A percentile compares a stretch with the other conserved stretches of the same genome.
These are phyloP conservation scores for Thalassiosira exigua DNA, from an alignment of 352 stramenopile species.

Conservation along the genomic window DNA sequence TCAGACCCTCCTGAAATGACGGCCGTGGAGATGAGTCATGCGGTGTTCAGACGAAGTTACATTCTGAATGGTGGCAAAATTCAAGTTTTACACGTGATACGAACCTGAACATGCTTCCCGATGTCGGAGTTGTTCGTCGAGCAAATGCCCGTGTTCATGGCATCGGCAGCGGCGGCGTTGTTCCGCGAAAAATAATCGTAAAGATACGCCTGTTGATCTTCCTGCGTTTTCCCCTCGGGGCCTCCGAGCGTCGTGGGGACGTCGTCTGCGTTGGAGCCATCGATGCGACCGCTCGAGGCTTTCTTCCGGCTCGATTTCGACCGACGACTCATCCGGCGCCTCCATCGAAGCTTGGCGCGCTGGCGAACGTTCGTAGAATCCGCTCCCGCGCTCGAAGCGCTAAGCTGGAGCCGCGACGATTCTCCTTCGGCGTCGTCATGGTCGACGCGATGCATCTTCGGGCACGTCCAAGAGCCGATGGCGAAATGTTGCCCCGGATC, in stretches of 20 bases:
- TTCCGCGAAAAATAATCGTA: slow-evolving; percentile 54
- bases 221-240: slow-evolving; percentile 3
- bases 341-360: slow-evolving; percentile 8
- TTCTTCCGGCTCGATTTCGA: background rate
- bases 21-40: too few species aligned
- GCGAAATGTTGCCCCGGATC: slow-evolving; percentile 45
- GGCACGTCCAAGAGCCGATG: background rate
- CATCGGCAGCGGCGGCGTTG: background rate
- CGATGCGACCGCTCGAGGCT: background rate
- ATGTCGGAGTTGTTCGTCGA: slow-evolving; percentile 37
- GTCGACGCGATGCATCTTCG: background rate
- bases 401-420: background rate
- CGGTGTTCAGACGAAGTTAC: too few species aligned
- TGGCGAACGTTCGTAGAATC: slow-evolving; percentile 3
- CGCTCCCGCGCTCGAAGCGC: too few species aligned
- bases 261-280: background rate
- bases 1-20: slow-evolving; percentile 56
- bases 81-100: too few species aligned
- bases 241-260: background rate
- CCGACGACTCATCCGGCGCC: background rate
- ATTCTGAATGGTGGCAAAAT: too few species aligned
- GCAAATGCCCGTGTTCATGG: slow-evolving; percentile 39
- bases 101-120: slow-evolving; percentile 46
- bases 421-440: background rate
- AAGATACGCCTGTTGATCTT: slow-evolving; percentile 43